Conservation (phyloP, 257 asterid genomes). For the Striga asiatica region DNA sequence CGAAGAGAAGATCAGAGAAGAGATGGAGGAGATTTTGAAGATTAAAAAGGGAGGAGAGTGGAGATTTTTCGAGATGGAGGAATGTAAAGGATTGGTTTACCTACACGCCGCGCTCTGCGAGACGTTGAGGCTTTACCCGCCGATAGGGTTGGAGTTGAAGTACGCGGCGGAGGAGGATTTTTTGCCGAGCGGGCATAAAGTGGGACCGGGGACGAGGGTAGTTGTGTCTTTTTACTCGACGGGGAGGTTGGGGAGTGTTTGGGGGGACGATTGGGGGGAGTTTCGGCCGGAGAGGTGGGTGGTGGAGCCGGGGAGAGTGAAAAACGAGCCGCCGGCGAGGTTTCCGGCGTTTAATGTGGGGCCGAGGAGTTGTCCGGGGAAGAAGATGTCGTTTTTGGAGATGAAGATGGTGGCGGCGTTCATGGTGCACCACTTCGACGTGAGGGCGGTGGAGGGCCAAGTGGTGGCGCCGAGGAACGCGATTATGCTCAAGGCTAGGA, state of each 20-base stretch:
- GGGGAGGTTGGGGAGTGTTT: conserved; percentile 35
- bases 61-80: conserved; percentile 21
- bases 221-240: conserved; percentile 24
- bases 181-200: conserved; percentile 23
- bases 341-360: conserved; percentile 41
- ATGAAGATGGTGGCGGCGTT: conserved; percentile 36
- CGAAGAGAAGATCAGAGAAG: conserved; percentile 24
- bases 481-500: conserved; percentile 18
- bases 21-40: conserved; percentile 16
- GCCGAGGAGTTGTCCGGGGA: conserved; percentile 35
- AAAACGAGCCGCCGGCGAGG: conserved; percentile 31
- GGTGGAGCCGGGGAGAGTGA: conserved; percentile 7
- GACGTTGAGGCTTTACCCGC: conserved; percentile 33
- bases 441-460: conserved; percentile 24
- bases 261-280: conserved; percentile 39
- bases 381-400: conserved; percentile 31
- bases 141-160: conserved; percentile 30
- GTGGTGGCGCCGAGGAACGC: conserved; percentile 20
- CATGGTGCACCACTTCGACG: conserved; percentile 16
- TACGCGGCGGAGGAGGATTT: conserved; percentile 12
- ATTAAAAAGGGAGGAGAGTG: background rate
- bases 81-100: conserved; percentile 21
- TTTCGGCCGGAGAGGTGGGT: conserved; percentile 48
- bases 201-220: conserved; percentile 2
- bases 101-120: conserved; percentile 41